Percentiles rank a stretch among this genome's conserved stretches.
Conservation (phyloP, 2,329 filamentous ascomycete species). For the Beauveria varroae region DNA sequence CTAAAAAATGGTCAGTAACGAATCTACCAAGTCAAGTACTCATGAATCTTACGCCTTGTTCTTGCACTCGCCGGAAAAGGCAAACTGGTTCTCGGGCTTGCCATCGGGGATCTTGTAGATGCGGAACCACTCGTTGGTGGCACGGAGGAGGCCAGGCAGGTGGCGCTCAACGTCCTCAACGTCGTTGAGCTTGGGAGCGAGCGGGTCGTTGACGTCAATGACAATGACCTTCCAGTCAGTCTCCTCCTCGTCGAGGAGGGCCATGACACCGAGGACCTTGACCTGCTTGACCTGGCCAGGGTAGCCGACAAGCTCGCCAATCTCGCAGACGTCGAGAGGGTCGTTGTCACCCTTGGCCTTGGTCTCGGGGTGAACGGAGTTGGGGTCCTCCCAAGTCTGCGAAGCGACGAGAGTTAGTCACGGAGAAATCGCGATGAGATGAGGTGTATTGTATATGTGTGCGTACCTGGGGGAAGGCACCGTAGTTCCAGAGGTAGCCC, state of each 20-base stretch:
- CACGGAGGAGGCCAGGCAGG: constrained; percentile 89
- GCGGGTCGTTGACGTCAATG: constrained; percentile 95
- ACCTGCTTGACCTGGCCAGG: constrained; percentile 97
- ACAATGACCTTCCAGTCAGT: constrained; percentile 99
- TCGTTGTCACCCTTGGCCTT: constrained; percentile 99
- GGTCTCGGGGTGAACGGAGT: constrained; percentile 91
- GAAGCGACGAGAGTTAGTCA: constrained; percentile 12
- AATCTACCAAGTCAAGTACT: constrained; percentile 3
- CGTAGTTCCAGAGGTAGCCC: constrained; percentile 99
- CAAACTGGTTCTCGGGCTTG: constrained; percentile 99
- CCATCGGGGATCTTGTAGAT: constrained; percentile 99
- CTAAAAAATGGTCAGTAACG: constrained; percentile 30
- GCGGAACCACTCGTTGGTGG: constrained; percentile 99
- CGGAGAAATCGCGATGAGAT: constrained; percentile 11
- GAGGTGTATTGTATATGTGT: not conserved
- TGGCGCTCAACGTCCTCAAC: constrained; percentile 98
- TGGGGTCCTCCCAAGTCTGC: constrained; percentile 99
- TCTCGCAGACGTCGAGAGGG: constrained; percentile 98
- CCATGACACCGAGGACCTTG: constrained; percentile 99
- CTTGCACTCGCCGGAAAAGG: constrained; percentile 99
- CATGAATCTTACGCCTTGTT: constrained; percentile 72
- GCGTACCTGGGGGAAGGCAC: constrained; percentile 92
- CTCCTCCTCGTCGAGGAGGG: constrained; percentile 97
- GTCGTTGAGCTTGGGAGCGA: constrained; percentile 94
- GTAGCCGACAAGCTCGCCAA: constrained; percentile 95